Base-by-base conservation (phyloP, 1,139 yeast species). In the Magnusiomyces paraingens region DNA sequence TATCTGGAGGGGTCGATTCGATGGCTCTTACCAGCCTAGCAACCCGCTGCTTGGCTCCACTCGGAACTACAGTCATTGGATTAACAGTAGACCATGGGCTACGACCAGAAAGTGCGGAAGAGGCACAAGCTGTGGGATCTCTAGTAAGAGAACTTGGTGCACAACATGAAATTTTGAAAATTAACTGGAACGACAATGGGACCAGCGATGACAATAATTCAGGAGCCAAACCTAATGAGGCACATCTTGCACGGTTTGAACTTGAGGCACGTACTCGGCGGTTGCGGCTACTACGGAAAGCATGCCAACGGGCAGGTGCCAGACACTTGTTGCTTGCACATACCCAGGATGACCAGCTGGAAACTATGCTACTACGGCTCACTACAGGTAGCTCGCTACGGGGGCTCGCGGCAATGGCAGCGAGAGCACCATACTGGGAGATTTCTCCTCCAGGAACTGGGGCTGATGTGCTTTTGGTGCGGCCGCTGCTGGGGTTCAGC, bases 1-100 rank as follows among this genome's bases (percentile, higher is more conserved):
- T 86, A 2, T 82, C 89, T 10, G 95, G 95, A 2, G 95, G 95
- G 0, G 90, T 83, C 1, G 95, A 86, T 63, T 86, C 94, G 1
- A 81, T 86, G 79, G 83, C 86, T 35, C 66, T 86, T 49, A 73
- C 86, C 1, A 75, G 75, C 62, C 67, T 84, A 15, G 59, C 74
- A 6, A 61, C 69, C 1, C 69, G 69, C 48, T 75, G 69, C 61
- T 63, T 71, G 50, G 56, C 61, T 53, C 58, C 59, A 20, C 55
- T 65, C 6, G 67, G 73, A 1, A 55, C 46, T 26, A 47, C 15
- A 20, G 66, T 84, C 3, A 64, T 69, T 38, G 82, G 84, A 0
- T 70, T 81, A 29, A 81, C 88, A 0, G 76, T 86, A 0, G 82
- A 83, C 61, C 91, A 84, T 62, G 68, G 69, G 17, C 75, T 78